Evolutionary conservation across 2,329 filamentous ascomycete species (phyloP).

Genomic region (Aplosporella prunicola): DNA sequence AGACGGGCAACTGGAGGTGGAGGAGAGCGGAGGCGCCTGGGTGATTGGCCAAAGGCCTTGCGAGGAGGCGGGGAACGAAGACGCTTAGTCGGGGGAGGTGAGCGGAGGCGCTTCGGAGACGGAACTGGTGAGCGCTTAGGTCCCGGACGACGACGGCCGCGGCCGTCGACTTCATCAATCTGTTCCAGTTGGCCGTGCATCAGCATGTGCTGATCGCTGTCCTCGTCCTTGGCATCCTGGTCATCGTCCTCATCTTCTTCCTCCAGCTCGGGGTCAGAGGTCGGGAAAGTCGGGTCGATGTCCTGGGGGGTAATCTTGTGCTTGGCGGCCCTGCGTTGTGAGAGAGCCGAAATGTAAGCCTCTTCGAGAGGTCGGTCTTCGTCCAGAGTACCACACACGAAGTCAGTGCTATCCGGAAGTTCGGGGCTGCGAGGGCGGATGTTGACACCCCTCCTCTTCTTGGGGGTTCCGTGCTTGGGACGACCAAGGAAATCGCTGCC

Average conservation of each 20-base stretch:
- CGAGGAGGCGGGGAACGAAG: conserved; percentile 38
- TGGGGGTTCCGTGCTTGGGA: conserved; percentile 30
- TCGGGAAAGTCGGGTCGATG: conserved; percentile 94
- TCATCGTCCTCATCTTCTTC: conserved; percentile 54
- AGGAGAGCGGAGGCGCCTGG: conserved; percentile 46
- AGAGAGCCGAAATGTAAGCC: conserved; percentile 77
- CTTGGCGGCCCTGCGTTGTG: conserved; percentile 52
- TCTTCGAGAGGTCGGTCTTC: conserved; percentile 93
- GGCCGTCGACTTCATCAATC: conserved; percentile 46
- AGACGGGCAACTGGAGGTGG: conserved; percentile 29
- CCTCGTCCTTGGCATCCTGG: conserved; percentile 36
- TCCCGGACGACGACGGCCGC: conserved; percentile 24
- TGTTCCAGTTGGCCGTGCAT: conserved; percentile 64
- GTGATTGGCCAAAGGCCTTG: conserved; percentile 61
- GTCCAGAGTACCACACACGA: conserved; percentile 95
- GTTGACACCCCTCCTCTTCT: conserved; percentile 42
- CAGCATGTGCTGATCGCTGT: conserved; percentile 61
- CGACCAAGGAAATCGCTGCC: too few relatives aligned
- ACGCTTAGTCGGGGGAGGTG: conserved; percentile 32
- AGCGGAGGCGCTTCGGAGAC: conserved; percentile 56
- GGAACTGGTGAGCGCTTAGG: conserved; percentile 36
- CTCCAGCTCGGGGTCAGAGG: conserved; percentile 79
- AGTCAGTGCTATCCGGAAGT: conserved; percentile 93
- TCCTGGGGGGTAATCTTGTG: conserved; percentile 10
- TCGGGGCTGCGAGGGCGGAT: conserved; percentile 66